Conservation (phyloP, 805 yeast species). For the Candida xyloterini region DNA sequence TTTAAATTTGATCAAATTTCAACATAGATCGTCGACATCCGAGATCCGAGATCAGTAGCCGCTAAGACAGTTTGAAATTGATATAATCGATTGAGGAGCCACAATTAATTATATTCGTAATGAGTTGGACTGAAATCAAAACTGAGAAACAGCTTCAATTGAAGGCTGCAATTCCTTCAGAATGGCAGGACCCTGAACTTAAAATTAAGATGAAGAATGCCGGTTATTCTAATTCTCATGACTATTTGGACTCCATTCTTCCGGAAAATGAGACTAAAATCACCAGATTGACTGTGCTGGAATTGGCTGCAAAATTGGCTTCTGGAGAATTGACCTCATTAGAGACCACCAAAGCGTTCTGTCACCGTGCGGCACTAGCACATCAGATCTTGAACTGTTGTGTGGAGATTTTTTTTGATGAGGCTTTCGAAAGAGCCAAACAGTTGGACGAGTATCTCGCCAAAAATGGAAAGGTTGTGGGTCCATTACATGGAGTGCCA, state of each 20-base stretch:
- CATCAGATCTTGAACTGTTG: conserved; percentile 49
- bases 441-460: conserved; percentile 49
- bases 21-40: background rate
- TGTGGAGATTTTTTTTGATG: conserved; percentile 48
- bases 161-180: conserved; percentile 32
- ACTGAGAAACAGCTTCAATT: conserved; percentile 9
- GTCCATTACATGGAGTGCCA: conserved; percentile 69
- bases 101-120: background rate
- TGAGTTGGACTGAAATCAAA: conserved; percentile 13
- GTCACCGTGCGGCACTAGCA: conserved; percentile 56
- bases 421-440: conserved; percentile 56
- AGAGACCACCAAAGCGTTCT: conserved; percentile 51
- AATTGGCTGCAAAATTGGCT: conserved; percentile 25
- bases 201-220: conserved; percentile 30
- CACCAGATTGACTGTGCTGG: conserved; percentile 24
- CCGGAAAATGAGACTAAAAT: conserved; percentile 37
- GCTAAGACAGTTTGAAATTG: no score
- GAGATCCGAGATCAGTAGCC: conserved; percentile 1
- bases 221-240: conserved; percentile 41
- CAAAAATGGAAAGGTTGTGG: conserved; percentile 46
- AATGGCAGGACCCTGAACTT: conserved; percentile 42
- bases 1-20: background rate
- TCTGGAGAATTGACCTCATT: conserved; percentile 38
- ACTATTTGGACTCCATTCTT: conserved; percentile 33
- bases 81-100: background rate